Percentiles rank a stretch among this genome's conserved stretches.
phyloP scores from a whole-genome alignment of 495 filamentous ascomycete genomes.

The Tetracladium marchalianum region DNA sequence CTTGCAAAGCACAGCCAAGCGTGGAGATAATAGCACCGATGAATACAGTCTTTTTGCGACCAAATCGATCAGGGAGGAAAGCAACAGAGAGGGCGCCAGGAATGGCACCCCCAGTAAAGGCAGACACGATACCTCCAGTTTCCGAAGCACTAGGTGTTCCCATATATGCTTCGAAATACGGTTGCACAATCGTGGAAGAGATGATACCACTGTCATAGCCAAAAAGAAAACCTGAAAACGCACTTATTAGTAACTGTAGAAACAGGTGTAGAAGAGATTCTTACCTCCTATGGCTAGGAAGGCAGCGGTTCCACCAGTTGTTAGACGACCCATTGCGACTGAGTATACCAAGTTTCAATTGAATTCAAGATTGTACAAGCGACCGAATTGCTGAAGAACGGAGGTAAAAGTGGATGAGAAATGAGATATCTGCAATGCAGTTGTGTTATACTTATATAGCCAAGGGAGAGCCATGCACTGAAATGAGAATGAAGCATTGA shows the following conservation, averaged over 20 bases:
- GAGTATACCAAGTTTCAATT: not conserved
- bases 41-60: constrained; percentile 12
- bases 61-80: constrained; percentile 10
- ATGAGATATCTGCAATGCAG: no score
- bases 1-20: constrained; percentile 14
- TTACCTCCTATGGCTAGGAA: constrained; percentile 13
- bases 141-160: constrained; percentile 4
- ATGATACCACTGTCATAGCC: constrained; percentile 17
- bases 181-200: constrained; percentile 12
- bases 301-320: not conserved
- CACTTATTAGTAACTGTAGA: not conserved
- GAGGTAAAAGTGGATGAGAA: no score
- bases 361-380: no score
- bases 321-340: not conserved
- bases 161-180: constrained; percentile 7
- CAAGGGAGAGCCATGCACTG: no score
- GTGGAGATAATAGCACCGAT: constrained; percentile 8
- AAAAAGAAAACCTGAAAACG: constrained; percentile 10
- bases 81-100: constrained; percentile 11
- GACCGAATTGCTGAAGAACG: no score
- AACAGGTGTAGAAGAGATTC: not conserved
- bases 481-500: no score
- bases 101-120: constrained; percentile 12
- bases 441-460: no score
- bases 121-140: constrained; percentile 9